Percentiles rank a stretch among this genome's conserved stretches.
Conservation (phyloP, 768 basidiomycete species). For the Boletus rubescentipes region DNA sequence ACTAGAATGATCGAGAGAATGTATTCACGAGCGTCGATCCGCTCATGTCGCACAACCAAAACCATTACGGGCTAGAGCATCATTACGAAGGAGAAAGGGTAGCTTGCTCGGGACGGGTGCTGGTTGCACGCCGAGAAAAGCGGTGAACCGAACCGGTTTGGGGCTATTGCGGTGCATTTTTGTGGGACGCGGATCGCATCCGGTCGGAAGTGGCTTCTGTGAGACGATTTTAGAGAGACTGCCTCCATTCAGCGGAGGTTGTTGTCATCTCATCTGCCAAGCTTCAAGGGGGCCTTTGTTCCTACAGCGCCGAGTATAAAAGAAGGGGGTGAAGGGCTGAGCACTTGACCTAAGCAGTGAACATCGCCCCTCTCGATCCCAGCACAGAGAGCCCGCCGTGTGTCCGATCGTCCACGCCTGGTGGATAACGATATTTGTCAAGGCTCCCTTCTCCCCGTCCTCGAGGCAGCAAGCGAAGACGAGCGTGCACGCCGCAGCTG, state of each 20-base stretch:
- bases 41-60: slow-evolving; percentile 19
- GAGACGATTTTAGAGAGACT: slow-evolving; percentile 9
- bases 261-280: slow-evolving; percentile 25
- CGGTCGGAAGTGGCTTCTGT: not conserved
- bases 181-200: slow-evolving; percentile 20
- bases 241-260: slow-evolving; percentile 9
- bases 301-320: slow-evolving; percentile 21
- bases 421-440: slow-evolving; percentile 27
- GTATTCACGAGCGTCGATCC: slow-evolving; percentile 26
- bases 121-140: not conserved
- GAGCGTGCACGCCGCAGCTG: slow-evolving; percentile 14
- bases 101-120: slow-evolving; percentile 1
- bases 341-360: slow-evolving; percentile 11
- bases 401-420: slow-evolving; percentile 21
- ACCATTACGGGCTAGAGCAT: not conserved
- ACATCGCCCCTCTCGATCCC: slow-evolving; percentile 12
- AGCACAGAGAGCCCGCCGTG: slow-evolving; percentile 7
- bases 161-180: slow-evolving; percentile 2
- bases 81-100: not conserved
- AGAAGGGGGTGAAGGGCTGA: slow-evolving; percentile 5
- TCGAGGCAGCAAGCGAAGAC: slow-evolving; percentile 35
- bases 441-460: slow-evolving; percentile 27
- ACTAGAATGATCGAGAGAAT: not conserved
- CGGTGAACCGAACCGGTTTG: slow-evolving; percentile 23
- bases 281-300: slow-evolving; percentile 11